phyloP scores from a whole-genome alignment of 805 yeast species.

The Hanseniaspora taiwanica region DNA sequence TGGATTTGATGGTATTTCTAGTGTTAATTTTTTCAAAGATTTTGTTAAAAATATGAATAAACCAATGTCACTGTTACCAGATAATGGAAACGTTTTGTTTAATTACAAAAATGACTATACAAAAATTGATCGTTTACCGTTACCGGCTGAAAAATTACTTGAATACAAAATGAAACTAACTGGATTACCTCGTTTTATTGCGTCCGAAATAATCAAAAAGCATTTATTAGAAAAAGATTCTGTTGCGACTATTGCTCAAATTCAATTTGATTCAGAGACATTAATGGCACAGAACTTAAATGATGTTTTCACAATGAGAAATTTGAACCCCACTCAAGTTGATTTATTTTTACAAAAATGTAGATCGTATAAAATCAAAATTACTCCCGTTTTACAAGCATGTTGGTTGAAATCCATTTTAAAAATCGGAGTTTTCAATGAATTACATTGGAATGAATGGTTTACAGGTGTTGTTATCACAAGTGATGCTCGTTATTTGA shows the following conservation, averaged over 20 bases:
- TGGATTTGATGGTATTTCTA: constrained; percentile 15
- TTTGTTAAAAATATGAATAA: constrained; percentile 7
- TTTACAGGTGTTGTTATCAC: constrained; percentile 12
- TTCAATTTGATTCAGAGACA: constrained; percentile 2
- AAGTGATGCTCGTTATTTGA: constrained; percentile 10
- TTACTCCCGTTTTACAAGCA: constrained; percentile 18
- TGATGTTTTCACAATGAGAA: constrained; percentile 4
- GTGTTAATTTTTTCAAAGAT: constrained; percentile 14
- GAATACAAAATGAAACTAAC: constrained; percentile 10
- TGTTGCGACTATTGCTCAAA: constrained; percentile 5
- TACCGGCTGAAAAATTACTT: constrained; percentile 14
- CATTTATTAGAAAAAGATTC: constrained; percentile 10
- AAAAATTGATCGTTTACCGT: constrained; percentile 9
- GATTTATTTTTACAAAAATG: constrained; percentile 1
- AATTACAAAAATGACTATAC: constrained; percentile 10
- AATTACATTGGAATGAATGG: constrained; percentile 10
- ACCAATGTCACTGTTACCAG: not conserved
- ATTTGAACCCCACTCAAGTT: not conserved
- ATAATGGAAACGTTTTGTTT: constrained; percentile 3
- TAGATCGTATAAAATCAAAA: constrained; percentile 9
- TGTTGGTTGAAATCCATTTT: constrained; percentile 12
- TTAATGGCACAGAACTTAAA: constrained; percentile 8
- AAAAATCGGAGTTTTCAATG: constrained; percentile 10
- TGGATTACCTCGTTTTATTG: constrained; percentile 8
- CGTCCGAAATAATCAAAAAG: constrained; percentile 7